Evolutionary conservation across 768 basidiomycete species (phyloP).

Genomic region (Suillus weaverae): DNA sequence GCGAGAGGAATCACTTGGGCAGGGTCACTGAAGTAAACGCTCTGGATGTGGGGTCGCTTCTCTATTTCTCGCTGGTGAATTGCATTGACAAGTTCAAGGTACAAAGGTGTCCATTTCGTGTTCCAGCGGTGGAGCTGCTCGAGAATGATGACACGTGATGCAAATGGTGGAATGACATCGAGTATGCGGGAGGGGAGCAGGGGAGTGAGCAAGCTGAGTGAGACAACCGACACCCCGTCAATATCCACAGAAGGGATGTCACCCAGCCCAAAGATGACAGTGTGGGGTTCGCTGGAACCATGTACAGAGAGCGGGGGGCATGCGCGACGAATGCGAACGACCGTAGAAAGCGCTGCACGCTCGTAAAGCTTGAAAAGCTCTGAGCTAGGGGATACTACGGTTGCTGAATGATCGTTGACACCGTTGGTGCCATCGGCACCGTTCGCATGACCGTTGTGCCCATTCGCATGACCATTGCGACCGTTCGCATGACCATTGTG

Average conservation of each 20-base stretch:
- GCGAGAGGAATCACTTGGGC: slow-evolving; percentile 40
- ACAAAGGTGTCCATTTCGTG: slow-evolving; percentile 87
- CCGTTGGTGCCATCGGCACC: background rate
- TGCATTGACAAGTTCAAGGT: slow-evolving; percentile 75
- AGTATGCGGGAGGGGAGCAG: slow-evolving; percentile 58
- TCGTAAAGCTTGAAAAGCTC: slow-evolving; percentile 62
- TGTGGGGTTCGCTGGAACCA: slow-evolving; percentile 59
- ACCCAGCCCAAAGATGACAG: slow-evolving; percentile 74
- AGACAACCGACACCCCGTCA: slow-evolving; percentile 63
- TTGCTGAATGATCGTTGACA: slow-evolving; percentile 26
- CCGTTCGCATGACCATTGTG: background rate
- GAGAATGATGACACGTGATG: slow-evolving; percentile 71
- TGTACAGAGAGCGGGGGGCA: slow-evolving; percentile 52
- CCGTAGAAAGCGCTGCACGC: slow-evolving; percentile 63
- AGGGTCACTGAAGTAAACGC: slow-evolving; percentile 59
- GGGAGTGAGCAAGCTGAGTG: slow-evolving; percentile 69
- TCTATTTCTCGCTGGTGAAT: slow-evolving; percentile 59
- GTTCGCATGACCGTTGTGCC: background rate
- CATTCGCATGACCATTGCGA: background rate
- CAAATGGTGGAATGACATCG: slow-evolving; percentile 58
- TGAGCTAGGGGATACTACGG: slow-evolving; percentile 12
- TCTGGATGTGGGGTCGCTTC: slow-evolving; percentile 55
- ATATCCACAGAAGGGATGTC: slow-evolving; percentile 41
- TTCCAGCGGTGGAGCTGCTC: slow-evolving; percentile 78
- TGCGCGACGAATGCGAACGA: slow-evolving; percentile 60